Base-by-base conservation (phyloP, 495 filamentous ascomycete genomes). In the Tuber magnatum region DNA sequence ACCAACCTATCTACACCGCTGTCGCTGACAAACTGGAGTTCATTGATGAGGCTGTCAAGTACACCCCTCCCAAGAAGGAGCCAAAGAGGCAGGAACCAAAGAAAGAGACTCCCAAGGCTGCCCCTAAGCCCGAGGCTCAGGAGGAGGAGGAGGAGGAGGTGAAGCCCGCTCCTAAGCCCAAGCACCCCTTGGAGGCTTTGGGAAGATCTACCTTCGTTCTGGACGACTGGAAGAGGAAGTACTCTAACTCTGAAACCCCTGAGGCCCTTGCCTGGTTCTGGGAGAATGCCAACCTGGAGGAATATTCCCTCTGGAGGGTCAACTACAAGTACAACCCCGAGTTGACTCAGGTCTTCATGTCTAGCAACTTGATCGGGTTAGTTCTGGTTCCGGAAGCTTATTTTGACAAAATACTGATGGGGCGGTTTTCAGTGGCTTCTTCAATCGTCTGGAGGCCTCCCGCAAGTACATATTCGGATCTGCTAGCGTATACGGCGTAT, bases 241-340 rank as follows among this genome's bases (percentile, higher is more conserved):
- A 97, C 91, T 98, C 96, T 82, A 99, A 99, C 89, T 87, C 91
- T 78, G 94, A 98, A 69, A 94, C 92, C 74, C 93, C 92, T 68
- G 90, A 86, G 65, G 93, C 94, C 80, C 85, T 98, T 79, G 94
- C 94, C 83, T 99, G 94, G 92, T 98, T 99, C 90, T 99, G 94
- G 94, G 89, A 97, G 87, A 91, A 97, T 83, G 89, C 88, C 85
- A 94, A 94, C 76, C 88, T 94, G 82, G 91, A 92, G 73, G 96
- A 98, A 86, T 98, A 95, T 89, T 96, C 93, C 51, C 85, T 99
- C 81, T 99, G 93, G 93, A 89, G 87, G 83, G 87, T 92, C 76
- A 90, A 92, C 84, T 99, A 97, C 90, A 97, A 97, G 88, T 98
- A 98, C 89, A 94, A 97, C 86, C 90, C 97, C 72, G 95, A 99